Evolutionary conservation across 352 stramenopile species (phyloP).

Genomic region (Phytophthora cactorum): DNA sequence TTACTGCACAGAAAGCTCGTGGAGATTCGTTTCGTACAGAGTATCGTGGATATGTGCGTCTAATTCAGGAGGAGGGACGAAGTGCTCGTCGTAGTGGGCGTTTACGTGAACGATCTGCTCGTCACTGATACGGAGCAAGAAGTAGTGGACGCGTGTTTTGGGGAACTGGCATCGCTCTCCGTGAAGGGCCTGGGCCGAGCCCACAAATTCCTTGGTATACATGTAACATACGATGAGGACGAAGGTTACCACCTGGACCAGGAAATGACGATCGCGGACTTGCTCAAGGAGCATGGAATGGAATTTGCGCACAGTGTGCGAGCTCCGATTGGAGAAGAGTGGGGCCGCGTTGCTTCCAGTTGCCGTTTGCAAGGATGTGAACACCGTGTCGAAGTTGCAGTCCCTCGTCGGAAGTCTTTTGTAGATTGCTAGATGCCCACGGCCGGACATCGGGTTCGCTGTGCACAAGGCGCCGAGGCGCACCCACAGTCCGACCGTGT

Average conservation of each 20-base stretch:
- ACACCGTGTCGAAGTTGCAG: conserved; percentile 23
- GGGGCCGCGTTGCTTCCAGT: too few species aligned
- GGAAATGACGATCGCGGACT: conserved; percentile 20
- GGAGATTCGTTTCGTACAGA: too few species aligned
- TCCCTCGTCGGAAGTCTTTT: conserved; percentile 41
- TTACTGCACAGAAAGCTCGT: too few species aligned
- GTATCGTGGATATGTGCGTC: too few species aligned
- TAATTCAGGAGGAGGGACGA: too few species aligned
- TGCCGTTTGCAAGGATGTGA: conserved; percentile 7
- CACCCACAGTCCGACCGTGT: conserved; percentile 11
- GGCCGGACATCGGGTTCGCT: conserved; percentile 36
- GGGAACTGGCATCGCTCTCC: conserved; percentile 15
- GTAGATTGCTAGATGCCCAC: conserved; percentile 36
- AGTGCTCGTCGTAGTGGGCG: not conserved
- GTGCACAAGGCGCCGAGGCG: conserved; percentile 22
- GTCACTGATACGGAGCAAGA: not conserved
- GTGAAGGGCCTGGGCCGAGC: conserved; percentile 26
- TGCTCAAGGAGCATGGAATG: conserved; percentile 22
- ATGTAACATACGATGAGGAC: conserved; percentile 9
- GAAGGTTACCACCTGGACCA: conserved; percentile 28
- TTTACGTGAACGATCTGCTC: conserved; percentile 1
- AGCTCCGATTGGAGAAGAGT: too few species aligned
- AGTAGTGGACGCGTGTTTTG: conserved; percentile 18
- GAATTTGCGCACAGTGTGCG: too few species aligned
- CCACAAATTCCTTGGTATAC: conserved; percentile 10